phyloP scores from a whole-genome alignment of 2,329 filamentous ascomycete genomes.

The Cladosporium sp. region DNA sequence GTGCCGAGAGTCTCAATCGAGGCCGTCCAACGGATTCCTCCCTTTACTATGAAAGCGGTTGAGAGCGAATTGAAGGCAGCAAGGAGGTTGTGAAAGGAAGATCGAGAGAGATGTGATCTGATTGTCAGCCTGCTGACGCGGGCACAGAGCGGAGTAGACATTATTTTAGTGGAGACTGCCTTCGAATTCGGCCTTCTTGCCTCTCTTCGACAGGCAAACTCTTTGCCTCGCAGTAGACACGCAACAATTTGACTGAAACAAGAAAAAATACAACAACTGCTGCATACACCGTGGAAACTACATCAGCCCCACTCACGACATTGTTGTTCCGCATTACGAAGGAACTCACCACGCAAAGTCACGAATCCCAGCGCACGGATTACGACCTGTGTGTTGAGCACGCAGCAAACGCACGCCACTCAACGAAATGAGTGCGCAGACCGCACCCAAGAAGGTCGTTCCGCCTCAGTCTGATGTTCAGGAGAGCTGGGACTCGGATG shows the following conservation, averaged over 20 bases:
- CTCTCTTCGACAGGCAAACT: slow-evolving; percentile 8
- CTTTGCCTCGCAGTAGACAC: slow-evolving; percentile 10
- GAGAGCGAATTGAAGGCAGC: neutral
- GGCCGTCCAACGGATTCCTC: neutral
- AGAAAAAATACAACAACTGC: neutral
- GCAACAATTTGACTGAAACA: neutral
- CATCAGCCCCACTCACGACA: neutral
- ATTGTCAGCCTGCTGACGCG: neutral
- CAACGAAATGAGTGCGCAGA: slow-evolving; percentile 19
- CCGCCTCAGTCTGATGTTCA: slow-evolving; percentile 11
- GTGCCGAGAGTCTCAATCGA: neutral
- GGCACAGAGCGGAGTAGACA: neutral
- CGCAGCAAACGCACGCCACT: slow-evolving; percentile 17
- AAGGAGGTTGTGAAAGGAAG: neutral
- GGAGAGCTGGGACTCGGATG: slow-evolving; percentile 21
- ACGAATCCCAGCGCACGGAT: slow-evolving; percentile 1
- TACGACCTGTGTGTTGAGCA: slow-evolving; percentile 5
- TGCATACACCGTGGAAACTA: neutral
- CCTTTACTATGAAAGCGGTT: neutral
- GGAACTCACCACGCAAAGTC: neutral
- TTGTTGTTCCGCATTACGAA: neutral
- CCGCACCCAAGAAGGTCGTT: slow-evolving; percentile 14
- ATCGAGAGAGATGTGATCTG: neutral
- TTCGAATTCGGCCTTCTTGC: neutral
- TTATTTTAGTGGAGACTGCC: neutral